phyloP scores from a whole-genome alignment of 1,284 basidiomycete genomes.

The Xerocomus alliaceus region DNA sequence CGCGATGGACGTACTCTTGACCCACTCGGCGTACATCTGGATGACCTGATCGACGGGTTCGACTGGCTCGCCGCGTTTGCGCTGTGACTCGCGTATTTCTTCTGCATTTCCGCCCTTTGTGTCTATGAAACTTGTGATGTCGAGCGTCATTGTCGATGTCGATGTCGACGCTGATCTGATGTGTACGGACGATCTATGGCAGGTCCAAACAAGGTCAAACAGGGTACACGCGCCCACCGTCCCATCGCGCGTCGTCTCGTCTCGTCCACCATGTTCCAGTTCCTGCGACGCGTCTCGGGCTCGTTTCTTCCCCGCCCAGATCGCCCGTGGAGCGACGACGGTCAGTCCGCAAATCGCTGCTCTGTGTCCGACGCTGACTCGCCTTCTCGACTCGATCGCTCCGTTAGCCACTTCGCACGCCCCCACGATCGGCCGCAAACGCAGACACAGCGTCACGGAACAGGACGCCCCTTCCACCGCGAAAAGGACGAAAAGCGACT shows the following conservation, averaged over 20 bases:
- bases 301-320: constrained; percentile 74
- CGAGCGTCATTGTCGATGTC: constrained; percentile 66
- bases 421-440: constrained; percentile 69
- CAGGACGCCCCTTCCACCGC: constrained; percentile 47
- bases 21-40: constrained; percentile 91
- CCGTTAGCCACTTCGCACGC: constrained; percentile 73
- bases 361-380: constrained; percentile 9
- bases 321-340: constrained; percentile 76
- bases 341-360: constrained; percentile 49
- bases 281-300: constrained; percentile 72
- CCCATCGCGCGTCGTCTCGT: too few species aligned
- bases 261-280: constrained; percentile 61
- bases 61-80: constrained; percentile 86
- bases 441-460: constrained; percentile 63
- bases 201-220: constrained; percentile 32
- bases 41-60: constrained; percentile 95
- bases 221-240: constrained; percentile 6
- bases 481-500: constrained; percentile 54
- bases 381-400: constrained; percentile 22
- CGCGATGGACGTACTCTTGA: constrained; percentile 72
- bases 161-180: neutral
- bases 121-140: constrained; percentile 80
- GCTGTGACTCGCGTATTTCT: constrained; percentile 90
- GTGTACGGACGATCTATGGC: neutral
- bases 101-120: constrained; percentile 95